Evolutionary conservation across 495 filamentous ascomycete species (phyloP).

Genomic region (Podospora conica): DNA sequence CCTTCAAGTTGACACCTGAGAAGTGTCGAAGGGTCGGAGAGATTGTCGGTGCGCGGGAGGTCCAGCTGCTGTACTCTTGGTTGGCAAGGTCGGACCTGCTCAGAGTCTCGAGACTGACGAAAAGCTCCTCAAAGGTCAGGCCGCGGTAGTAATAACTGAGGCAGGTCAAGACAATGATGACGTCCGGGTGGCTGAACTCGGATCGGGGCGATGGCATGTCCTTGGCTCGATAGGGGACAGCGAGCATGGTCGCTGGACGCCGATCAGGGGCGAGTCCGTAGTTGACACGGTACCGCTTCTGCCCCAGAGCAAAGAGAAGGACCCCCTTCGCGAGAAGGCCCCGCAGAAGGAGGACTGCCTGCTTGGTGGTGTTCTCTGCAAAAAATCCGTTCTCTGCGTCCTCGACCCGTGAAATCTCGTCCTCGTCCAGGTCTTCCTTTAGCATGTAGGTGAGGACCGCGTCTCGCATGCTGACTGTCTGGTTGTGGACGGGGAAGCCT

Average conservation of each 20-base stretch:
- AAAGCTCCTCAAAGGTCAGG: constrained; percentile 49
- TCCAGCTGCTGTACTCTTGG: constrained; percentile 51
- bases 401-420: constrained; percentile 32
- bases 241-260: constrained; percentile 43
- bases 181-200: constrained; percentile 72
- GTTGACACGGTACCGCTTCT: constrained; percentile 63
- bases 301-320: constrained; percentile 46
- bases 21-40: constrained; percentile 39
- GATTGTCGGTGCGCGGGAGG: constrained; percentile 31
- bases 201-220: constrained; percentile 55
- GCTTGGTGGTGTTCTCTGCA: constrained; percentile 25
- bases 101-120: constrained; percentile 43
- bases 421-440: constrained; percentile 18
- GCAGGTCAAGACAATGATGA: constrained; percentile 59
- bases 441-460: constrained; percentile 43
- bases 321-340: constrained; percentile 56
- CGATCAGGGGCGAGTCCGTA: constrained; percentile 53
- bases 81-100: constrained; percentile 49
- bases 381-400: constrained; percentile 32
- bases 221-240: constrained; percentile 69
- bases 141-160: constrained; percentile 66
- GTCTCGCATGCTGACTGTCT: constrained; percentile 27
- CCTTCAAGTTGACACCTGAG: constrained; percentile 54
- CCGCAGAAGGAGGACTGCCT: constrained; percentile 49
- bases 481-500: constrained; percentile 39